phyloP scores from a whole-genome alignment of 1,284 basidiomycete species.

The Bjerkandera adusta region DNA sequence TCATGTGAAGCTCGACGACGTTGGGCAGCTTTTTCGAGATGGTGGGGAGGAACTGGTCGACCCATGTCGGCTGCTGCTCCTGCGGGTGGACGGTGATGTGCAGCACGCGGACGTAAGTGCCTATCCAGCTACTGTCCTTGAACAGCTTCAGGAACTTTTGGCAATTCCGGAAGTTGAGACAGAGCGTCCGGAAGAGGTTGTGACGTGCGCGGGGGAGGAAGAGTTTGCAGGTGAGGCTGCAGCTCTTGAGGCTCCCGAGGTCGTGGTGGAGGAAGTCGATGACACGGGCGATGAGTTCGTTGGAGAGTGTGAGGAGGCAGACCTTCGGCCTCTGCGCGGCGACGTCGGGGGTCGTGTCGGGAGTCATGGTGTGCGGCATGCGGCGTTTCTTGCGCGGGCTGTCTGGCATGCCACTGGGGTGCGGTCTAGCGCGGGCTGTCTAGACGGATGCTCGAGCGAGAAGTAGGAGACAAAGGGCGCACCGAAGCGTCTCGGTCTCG shows the following conservation, averaged over 20 bases:
- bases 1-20: slow-evolving; percentile 10
- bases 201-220: slow-evolving; percentile 19
- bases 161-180: slow-evolving; percentile 13
- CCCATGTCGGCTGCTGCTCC: slow-evolving; percentile 15
- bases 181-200: slow-evolving; percentile 18
- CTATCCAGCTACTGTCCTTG: slow-evolving; percentile 11
- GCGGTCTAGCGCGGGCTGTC: too few species aligned
- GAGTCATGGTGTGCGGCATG: neutral
- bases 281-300: slow-evolving; percentile 21
- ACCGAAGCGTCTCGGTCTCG: neutral
- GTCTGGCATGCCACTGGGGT: too few species aligned
- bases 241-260: slow-evolving; percentile 14
- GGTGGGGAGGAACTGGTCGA: slow-evolving; percentile 13
- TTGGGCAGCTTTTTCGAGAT: slow-evolving; percentile 15
- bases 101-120: slow-evolving; percentile 14
- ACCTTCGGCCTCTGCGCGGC: neutral
- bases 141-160: slow-evolving; percentile 13
- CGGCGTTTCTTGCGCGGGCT: too few species aligned
- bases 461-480: neutral
- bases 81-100: slow-evolving; percentile 16
- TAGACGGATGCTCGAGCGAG: neutral
- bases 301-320: slow-evolving; percentile 13
- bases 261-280: slow-evolving; percentile 20
- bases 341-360: neutral
- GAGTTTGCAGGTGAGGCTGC: slow-evolving; percentile 19